phyloP scores from a whole-genome alignment of 495 filamentous ascomycete species.

The Neurospora sp. region DNA sequence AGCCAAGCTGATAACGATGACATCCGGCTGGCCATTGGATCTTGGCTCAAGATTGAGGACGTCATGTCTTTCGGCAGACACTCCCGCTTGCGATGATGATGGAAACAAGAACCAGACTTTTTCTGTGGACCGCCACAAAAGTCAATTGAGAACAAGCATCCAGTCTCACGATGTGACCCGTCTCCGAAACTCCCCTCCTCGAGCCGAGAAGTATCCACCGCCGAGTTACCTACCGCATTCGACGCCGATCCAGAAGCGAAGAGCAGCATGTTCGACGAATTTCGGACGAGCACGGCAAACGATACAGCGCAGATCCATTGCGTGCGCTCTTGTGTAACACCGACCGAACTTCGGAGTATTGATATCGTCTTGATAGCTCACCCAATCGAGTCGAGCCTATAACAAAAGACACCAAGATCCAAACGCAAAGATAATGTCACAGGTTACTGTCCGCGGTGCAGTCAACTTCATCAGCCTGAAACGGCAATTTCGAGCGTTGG shows the following conservation, averaged over 20 bases:
- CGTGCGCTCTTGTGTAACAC: neutral
- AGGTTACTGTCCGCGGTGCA: neutral
- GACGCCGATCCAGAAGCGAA: neutral
- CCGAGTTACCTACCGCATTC: neutral
- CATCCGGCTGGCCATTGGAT: neutral
- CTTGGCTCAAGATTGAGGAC: neutral
- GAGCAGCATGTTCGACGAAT: neutral
- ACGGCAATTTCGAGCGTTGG: neutral
- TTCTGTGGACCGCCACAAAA: neutral
- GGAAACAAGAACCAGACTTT: neutral
- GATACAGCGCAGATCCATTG: neutral
- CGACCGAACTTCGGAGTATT: neutral
- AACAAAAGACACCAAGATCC: neutral
- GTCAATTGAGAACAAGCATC: neutral
- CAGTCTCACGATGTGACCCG: neutral
- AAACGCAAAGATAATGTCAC: neutral
- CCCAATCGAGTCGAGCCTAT: neutral
- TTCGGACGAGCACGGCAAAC: neutral
- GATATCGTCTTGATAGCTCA: neutral
- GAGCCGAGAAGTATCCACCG: neutral
- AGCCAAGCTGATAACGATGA: neutral
- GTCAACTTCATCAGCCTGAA: neutral
- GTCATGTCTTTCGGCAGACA: neutral
- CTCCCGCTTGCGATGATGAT: neutral
- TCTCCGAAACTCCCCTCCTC: neutral